A percentile compares a stretch with the other conserved stretches of the same genome.
Evolutionary conservation across 352 stramenopile species (phyloP).

Genomic region (Blastocystis sp.): DNA sequence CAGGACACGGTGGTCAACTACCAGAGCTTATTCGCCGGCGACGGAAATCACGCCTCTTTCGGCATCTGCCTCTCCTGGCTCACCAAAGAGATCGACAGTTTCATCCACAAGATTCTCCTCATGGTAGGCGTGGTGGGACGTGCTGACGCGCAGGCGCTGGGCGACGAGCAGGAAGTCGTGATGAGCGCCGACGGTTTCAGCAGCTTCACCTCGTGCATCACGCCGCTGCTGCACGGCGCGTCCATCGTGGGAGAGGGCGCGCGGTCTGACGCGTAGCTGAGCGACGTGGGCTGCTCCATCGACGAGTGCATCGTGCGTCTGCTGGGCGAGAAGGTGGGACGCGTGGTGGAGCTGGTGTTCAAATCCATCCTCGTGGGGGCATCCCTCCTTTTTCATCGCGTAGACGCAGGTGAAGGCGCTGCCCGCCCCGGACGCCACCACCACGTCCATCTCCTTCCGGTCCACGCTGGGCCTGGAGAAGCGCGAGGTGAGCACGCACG

Average conservation of each 20-base stretch:
- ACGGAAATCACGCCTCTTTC: background rate
- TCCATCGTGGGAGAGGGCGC: background rate
- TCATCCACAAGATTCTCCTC: background rate
- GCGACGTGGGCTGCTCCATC: slow-evolving; percentile 40
- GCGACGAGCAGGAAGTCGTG: background rate
- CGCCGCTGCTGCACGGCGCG: slow-evolving; percentile 4
- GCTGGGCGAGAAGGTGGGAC: slow-evolving; percentile 11
- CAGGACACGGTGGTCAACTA: slow-evolving; percentile 61
- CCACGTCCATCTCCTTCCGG: background rate
- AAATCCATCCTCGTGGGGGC: background rate
- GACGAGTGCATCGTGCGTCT: slow-evolving; percentile 42
- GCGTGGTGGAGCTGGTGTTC: background rate
- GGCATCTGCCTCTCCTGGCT: slow-evolving; percentile 37
- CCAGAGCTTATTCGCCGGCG: background rate
- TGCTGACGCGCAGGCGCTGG: background rate
- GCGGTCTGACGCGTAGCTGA: background rate
- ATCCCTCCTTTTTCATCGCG: background rate
- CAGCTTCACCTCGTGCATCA: slow-evolving; percentile 31
- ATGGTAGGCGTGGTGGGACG: background rate
- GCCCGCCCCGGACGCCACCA: background rate
- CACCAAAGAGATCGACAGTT: slow-evolving; percentile 40
- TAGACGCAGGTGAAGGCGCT: slow-evolving; percentile 24
- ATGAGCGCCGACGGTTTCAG: slow-evolving; percentile 10
- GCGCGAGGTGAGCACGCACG: slow-evolving; percentile 19
- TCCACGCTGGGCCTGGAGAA: slow-evolving; percentile 47